Percentiles rank a stretch among this genome's conserved stretches.
Conservation (phyloP, 2,329 filamentous ascomycete genomes). For the Botrytis fragariae region DNA sequence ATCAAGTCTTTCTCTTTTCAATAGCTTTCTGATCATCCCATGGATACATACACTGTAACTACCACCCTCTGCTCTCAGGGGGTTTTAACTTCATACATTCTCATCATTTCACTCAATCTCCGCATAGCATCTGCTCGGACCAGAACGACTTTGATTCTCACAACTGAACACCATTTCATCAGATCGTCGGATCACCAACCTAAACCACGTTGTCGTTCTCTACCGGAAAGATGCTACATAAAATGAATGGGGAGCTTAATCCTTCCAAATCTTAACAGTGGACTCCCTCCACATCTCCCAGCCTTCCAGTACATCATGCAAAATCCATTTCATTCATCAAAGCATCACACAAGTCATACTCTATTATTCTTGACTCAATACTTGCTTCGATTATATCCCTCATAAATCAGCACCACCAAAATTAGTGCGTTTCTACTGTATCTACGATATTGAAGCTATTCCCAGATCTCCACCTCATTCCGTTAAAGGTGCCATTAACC, state of each 20-base stretch:
- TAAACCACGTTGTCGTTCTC: too few relatives aligned
- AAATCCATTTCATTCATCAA: not conserved
- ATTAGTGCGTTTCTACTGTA: not conserved
- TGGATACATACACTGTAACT: too few relatives aligned
- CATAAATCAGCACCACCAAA: not conserved
- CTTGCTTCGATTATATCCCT: not conserved
- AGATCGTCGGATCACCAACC: not conserved
- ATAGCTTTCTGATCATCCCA: not conserved
- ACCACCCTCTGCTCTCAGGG: too few relatives aligned
- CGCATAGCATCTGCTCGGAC: not conserved
- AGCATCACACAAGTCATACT: not conserved
- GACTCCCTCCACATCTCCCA: not conserved
- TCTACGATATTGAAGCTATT: not conserved
- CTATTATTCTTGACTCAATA: not conserved
- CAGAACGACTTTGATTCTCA: not conserved
- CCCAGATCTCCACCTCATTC: not conserved
- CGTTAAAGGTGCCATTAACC: not conserved
- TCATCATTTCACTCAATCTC: not conserved
- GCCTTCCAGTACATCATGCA: not conserved
- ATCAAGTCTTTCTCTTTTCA: not conserved
- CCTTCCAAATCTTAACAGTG: not conserved
- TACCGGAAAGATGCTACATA: not conserved
- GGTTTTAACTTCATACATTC: too few relatives aligned
- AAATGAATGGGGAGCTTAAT: not conserved
- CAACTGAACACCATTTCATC: not conserved